Base-by-base conservation (phyloP, 2,329 filamentous ascomycete species). In the Scolecobasidium constrictum region DNA sequence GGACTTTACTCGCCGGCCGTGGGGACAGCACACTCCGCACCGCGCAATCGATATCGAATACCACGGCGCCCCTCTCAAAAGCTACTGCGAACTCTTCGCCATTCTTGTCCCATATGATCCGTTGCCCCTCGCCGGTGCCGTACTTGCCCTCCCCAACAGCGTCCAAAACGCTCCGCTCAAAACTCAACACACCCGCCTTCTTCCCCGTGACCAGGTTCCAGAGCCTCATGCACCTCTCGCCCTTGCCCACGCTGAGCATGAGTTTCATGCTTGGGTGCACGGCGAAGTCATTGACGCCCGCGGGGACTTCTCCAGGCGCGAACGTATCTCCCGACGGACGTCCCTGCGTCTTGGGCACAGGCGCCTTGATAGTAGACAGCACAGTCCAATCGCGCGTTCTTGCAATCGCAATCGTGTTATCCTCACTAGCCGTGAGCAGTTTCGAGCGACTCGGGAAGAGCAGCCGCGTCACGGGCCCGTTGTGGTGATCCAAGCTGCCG, bases 161-260 rank as follows among this genome's bases (percentile, higher is more conserved):
- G 35, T 75, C 69, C 41, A 96, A 68, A 53, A 92, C 72, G 1
- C 81, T 75, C 45, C 75, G 72, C 50, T 75, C 75, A 59, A 96
- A 96, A 58, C 85, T 92, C 52, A 98, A 66, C 41, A 94, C 88
- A 21, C 88, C 86, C 1, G 88, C 88, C 66, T 94, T 95, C 67
- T 90, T 94, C 13, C 88, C 92, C 3, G 90, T 96, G 50, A 96
- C 87, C 49, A 98, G 62, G 56, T 98, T 96, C 92, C 92, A 98
- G 50, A 96, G 63, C 49, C 92, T 72, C 84, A 98, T 93, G 56
- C 81, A 86, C 50, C 78, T 80, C 66, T 98, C 92, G 50, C 87
- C 87, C 54, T 82, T 86, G 51, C 86, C 83, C 6, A 96, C 87
- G 52, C 78, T 93, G 47, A 98, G 78, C 85, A 96, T 94, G 40